Conservation (phyloP, 805 yeast species). For the Wickerhamomyces canadensis region DNA sequence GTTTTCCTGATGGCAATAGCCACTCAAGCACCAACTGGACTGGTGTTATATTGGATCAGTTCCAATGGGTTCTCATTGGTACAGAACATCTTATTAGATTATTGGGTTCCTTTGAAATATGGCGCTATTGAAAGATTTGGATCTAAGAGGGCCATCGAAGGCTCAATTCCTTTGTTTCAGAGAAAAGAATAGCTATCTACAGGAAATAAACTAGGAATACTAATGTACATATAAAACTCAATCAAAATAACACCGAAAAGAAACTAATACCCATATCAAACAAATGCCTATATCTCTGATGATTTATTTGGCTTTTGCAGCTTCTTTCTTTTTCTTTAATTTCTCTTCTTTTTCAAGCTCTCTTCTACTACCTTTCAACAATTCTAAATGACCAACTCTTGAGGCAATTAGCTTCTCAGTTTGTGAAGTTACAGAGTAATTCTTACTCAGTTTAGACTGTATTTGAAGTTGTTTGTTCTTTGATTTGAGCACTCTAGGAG, state of each 20-base stretch:
- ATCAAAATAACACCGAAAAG: neutral
- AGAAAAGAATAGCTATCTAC: slow-evolving; percentile 3
- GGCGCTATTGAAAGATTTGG: neutral
- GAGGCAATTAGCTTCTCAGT: slow-evolving; percentile 87
- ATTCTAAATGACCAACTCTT: slow-evolving; percentile 90
- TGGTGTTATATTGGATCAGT: slow-evolving; percentile 85
- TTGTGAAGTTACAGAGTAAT: slow-evolving; percentile 40
- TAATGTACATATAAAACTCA: neutral
- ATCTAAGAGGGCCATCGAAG: slow-evolving; percentile 3
- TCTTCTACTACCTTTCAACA: slow-evolving; percentile 86
- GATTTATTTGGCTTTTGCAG: slow-evolving; percentile 13
- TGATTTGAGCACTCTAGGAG: slow-evolving; percentile 68
- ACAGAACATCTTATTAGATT: slow-evolving; percentile 70
- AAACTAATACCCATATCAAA: too few relatives aligned
- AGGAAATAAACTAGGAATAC: neutral
- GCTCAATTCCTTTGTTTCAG: slow-evolving; percentile 8
- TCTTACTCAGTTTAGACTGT: slow-evolving; percentile 51
- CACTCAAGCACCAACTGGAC: slow-evolving; percentile 79
- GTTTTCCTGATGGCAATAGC: slow-evolving; percentile 79
- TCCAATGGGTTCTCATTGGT: slow-evolving; percentile 72
- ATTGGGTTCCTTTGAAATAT: slow-evolving; percentile 22
- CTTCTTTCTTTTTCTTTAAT: slow-evolving; percentile 28
- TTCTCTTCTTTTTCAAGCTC: slow-evolving; percentile 62
- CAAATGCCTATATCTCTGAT: too few relatives aligned
- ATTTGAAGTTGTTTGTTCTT: slow-evolving; percentile 50